A percentile compares a stretch with the other conserved stretches of the same genome.
These are phyloP conservation scores for Euphorbia tirucalli DNA, from an alignment of 345 rosid genomes.

Conservation along the genomic window DNA sequence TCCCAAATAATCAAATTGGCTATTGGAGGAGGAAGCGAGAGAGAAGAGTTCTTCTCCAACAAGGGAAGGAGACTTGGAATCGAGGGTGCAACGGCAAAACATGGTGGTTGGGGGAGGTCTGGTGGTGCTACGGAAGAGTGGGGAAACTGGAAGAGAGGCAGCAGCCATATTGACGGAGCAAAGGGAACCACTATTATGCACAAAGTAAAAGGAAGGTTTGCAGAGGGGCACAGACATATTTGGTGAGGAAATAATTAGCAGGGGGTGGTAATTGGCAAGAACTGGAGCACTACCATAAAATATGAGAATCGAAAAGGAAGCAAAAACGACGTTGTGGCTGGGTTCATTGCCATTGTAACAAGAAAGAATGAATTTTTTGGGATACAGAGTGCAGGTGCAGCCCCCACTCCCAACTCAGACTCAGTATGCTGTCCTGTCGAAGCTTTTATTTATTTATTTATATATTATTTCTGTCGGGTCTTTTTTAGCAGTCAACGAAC, in stretches of 20 bases:
- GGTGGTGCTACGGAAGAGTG: not conserved
- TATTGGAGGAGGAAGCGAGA: constrained; percentile 57
- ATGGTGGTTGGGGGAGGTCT: not conserved
- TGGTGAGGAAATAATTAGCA: not conserved
- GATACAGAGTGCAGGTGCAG: too few species aligned
- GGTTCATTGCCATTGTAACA: not conserved
- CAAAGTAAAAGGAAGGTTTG: not conserved
- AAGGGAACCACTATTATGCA: not conserved
- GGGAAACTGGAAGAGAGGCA: not conserved
- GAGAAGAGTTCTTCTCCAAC: constrained; percentile 59
- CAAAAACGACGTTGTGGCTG: not conserved
- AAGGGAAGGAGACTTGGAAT: constrained; percentile 4
- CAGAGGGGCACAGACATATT: not conserved
- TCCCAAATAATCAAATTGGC: constrained; percentile 86
- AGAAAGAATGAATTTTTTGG: too few species aligned
- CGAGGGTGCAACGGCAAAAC: constrained; percentile 10
- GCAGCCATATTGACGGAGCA: not conserved
- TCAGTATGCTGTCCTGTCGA: not conserved
- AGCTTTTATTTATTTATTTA: not conserved
- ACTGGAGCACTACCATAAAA: not conserved
- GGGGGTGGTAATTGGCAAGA: not conserved
- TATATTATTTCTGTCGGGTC: not conserved
- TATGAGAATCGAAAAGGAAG: not conserved
- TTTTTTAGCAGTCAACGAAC: not conserved
- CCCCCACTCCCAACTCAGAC: too few species aligned